phyloP scores from a whole-genome alignment of 176 grass and related monocot genomes.

The Zizania latifolia region DNA sequence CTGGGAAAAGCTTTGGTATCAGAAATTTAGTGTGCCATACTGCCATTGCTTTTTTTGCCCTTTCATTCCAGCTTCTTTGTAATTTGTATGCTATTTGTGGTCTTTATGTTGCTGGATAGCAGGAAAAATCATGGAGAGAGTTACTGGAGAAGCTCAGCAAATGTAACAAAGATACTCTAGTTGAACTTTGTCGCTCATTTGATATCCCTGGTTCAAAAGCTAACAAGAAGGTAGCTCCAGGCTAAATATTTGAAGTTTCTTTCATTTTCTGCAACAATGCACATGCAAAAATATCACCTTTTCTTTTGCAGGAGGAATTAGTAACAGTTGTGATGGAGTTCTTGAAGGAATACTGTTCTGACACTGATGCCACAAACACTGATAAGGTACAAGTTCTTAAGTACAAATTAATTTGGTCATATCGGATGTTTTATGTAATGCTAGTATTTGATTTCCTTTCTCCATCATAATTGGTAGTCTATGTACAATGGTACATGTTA shows the following conservation, averaged over 20 bases:
- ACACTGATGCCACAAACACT: constrained; percentile 1
- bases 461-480: constrained; percentile 6
- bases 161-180: constrained; percentile 14
- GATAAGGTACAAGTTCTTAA: constrained; percentile 37
- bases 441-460: not conserved
- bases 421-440: constrained; percentile 5
- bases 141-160: constrained; percentile 36
- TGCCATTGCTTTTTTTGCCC: not conserved
- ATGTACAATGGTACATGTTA: not conserved
- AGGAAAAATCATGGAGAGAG: constrained; percentile 34
- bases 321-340: constrained; percentile 40
- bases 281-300: not conserved
- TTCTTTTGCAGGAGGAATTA: constrained; percentile 33
- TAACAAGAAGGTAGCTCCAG: constrained; percentile 33
- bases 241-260: constrained; percentile 9
- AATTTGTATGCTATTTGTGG: not conserved
- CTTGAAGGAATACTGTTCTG: constrained; percentile 21
- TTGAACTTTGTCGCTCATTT: constrained; percentile 37
- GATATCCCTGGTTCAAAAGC: constrained; percentile 29
- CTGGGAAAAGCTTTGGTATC: not conserved
- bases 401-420: not conserved
- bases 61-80: not conserved
- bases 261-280: constrained; percentile 13
- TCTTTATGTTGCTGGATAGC: constrained; percentile 7
- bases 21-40: not conserved